These are phyloP conservation scores for Silybum marianum DNA, from an alignment of 129 eudicot genomes.

Conservation along the genomic window DNA sequence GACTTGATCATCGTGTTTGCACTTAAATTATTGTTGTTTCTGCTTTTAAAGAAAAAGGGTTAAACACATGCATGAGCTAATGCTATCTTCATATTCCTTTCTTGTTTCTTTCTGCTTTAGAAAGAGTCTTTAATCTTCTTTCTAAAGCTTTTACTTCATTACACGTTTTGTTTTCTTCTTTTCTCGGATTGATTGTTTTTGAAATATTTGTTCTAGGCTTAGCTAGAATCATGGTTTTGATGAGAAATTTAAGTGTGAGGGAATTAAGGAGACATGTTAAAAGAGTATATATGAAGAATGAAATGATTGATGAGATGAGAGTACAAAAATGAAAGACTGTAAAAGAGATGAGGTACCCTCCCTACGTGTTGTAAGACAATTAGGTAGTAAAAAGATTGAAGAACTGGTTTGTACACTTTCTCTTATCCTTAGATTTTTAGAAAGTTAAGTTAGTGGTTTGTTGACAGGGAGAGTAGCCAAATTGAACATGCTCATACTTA, in stretches of 20 bases:
- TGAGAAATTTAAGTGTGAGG: background rate
- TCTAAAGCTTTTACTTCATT: slow-evolving; percentile 15
- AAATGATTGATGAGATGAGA: slow-evolving; percentile 13
- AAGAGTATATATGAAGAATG: slow-evolving; percentile 8
- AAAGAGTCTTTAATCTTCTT: slow-evolving; percentile 16
- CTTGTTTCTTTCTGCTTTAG: background rate
- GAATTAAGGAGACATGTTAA: slow-evolving; percentile 7
- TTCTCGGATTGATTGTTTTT: slow-evolving; percentile 28
- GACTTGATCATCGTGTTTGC: slow-evolving; percentile 37
- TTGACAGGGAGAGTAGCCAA: slow-evolving; percentile 38
- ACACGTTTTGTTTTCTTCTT: background rate
- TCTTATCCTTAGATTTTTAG: slow-evolving; percentile 31
- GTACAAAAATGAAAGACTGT: slow-evolving; percentile 19
- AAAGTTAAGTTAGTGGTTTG: slow-evolving; percentile 37
- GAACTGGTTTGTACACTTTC: slow-evolving; percentile 26
- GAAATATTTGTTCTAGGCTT: slow-evolving; percentile 26
- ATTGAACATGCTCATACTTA: slow-evolving; percentile 36
- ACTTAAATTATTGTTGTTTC: slow-evolving; percentile 17
- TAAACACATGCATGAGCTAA: slow-evolving; percentile 5
- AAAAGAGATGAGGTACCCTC: slow-evolving; percentile 27
- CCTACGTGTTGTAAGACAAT: slow-evolving; percentile 39
- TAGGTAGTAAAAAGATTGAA: slow-evolving; percentile 32
- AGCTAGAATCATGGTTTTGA: slow-evolving; percentile 12
- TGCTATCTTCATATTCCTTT: slow-evolving; percentile 10
- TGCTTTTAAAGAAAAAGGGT: slow-evolving; percentile 25